Conservation (phyloP, 495 filamentous ascomycete genomes). For the Ascobolus immersus region DNA sequence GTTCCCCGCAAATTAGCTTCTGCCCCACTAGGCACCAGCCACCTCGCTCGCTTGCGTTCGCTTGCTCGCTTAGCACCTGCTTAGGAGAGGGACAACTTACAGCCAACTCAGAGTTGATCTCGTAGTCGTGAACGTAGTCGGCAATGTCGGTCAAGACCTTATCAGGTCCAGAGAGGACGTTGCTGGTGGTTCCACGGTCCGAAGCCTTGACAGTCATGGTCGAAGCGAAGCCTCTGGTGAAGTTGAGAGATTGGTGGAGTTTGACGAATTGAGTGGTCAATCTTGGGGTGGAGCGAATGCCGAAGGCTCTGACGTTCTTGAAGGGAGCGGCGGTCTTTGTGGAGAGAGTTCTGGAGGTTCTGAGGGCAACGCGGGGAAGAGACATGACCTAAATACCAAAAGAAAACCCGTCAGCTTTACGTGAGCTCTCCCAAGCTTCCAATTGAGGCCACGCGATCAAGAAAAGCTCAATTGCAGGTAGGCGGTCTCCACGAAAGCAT, state of each 20-base stretch:
- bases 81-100: constrained; percentile 27
- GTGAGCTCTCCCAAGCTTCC: no score
- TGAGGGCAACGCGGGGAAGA: no score
- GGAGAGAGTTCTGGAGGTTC: no score
- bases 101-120: constrained; percentile 73
- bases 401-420: no score
- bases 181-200: constrained; percentile 27
- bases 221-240: constrained; percentile 36
- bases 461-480: no score
- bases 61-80: no score
- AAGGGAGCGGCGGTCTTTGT: constrained; percentile 6
- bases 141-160: constrained; percentile 87
- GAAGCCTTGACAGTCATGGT: constrained; percentile 24
- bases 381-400: no score
- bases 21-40: no score
- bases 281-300: constrained; percentile 4
- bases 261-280: constrained; percentile 7
- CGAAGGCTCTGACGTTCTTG: constrained; percentile 5
- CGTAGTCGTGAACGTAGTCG: constrained; percentile 72
- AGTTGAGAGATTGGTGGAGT: constrained; percentile 20
- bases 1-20: constrained; percentile 8
- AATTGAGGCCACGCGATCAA: no score
- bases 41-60: no score
- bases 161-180: constrained; percentile 37
- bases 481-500: no score